A percentile compares a stretch with the other conserved stretches of the same genome.
phyloP scores from a whole-genome alignment of 2,329 filamentous ascomycete genomes.

The Aspergillus terreus region DNA sequence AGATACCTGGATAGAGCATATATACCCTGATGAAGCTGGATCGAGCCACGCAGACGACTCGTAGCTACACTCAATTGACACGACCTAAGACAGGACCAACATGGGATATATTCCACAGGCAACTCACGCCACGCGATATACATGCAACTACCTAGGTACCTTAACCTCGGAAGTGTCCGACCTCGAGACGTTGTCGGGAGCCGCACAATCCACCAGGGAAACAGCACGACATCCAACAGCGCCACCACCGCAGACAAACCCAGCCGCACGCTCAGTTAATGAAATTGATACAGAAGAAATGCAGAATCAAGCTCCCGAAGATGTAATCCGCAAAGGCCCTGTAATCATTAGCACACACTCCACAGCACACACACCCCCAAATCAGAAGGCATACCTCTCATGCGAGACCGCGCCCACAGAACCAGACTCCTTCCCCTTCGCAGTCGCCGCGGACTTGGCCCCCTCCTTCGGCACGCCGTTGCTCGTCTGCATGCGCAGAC shows the following conservation, averaged over 20 bases:
- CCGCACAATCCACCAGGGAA: conserved; percentile 6
- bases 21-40: conserved; percentile 6
- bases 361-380: not conserved
- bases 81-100: no score
- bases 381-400: conserved; percentile 33
- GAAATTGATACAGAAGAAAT: conserved; percentile 99
- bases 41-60: not conserved
- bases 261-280: conserved; percentile 68
- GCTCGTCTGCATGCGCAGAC: conserved; percentile 87
- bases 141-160: not conserved
- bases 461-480: conserved; percentile 15
- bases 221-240: not conserved
- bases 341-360: conserved; percentile 3
- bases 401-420: conserved; percentile 24
- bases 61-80: not conserved
- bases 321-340: conserved; percentile 96
- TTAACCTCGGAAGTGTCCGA: no score
- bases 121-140: not conserved
- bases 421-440: conserved; percentile 25
- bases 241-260: conserved; percentile 5
- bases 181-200: no score
- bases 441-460: conserved; percentile 50
- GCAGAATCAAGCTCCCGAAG: conserved; percentile 88
- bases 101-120: not conserved
- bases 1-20: conserved; percentile 3